Evolutionary conservation across 441 rosid genomes (phyloP).

Genomic region (Jatropha multifida): DNA sequence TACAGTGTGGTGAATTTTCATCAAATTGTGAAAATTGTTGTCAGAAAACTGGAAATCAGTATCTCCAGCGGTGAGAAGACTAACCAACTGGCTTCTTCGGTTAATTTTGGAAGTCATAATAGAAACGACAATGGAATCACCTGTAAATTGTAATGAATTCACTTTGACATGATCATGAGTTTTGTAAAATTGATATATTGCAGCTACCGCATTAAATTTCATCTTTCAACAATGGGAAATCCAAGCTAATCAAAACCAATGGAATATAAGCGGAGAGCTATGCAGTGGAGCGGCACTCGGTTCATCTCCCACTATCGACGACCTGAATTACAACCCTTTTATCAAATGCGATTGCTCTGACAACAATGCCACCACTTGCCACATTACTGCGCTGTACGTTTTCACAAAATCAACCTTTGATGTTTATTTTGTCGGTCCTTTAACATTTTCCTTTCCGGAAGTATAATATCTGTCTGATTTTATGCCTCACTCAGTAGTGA

Average conservation of each 20-base stretch:
- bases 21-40: too few relatives aligned
- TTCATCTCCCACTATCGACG: slow-evolving; percentile 31
- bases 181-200: neutral
- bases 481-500: neutral
- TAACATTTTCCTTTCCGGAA: too few relatives aligned
- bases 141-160: too few relatives aligned
- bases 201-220: slow-evolving; percentile 52
- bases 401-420: neutral
- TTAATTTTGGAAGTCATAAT: too few relatives aligned
- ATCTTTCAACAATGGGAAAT: slow-evolving; percentile 50
- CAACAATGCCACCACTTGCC: slow-evolving; percentile 43
- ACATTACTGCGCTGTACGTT: slow-evolving; percentile 46
- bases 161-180: too few relatives aligned
- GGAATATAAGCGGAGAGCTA: slow-evolving; percentile 62
- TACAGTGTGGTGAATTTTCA: too few relatives aligned
- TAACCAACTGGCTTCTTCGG: too few relatives aligned
- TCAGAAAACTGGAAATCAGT: too few relatives aligned
- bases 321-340: slow-evolving; percentile 36
- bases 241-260: slow-evolving; percentile 28
- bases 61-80: too few relatives aligned
- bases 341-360: slow-evolving; percentile 66
- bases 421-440: too few relatives aligned
- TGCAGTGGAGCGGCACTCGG: slow-evolving; percentile 60
- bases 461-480: neutral
- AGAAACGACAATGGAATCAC: too few relatives aligned